Percentiles rank a stretch among this genome's conserved stretches.
Evolutionary conservation across 768 basidiomycete species (phyloP).

Genomic region (Russula lepida): DNA sequence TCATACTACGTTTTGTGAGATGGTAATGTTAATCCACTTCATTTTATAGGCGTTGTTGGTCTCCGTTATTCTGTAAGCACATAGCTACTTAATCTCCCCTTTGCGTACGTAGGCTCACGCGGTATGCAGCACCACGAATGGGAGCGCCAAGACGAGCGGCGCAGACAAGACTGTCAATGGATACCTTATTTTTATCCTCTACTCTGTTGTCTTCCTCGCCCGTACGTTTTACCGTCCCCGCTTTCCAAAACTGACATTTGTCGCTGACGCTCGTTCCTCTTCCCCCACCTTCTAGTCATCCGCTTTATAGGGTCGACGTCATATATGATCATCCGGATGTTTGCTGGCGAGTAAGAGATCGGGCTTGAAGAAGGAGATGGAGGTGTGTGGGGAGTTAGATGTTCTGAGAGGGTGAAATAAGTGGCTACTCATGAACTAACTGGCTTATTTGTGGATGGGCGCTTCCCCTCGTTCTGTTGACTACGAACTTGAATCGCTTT

Average conservation of each 20-base stretch:
- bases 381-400: neutral
- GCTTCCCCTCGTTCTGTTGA: neutral
- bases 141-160: conserved; percentile 39
- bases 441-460: neutral
- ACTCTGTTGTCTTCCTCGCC: conserved; percentile 81
- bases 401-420: neutral
- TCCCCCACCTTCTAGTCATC: conserved; percentile 43
- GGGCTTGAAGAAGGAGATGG: neutral
- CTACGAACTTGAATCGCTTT: neutral
- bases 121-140: conserved; percentile 36
- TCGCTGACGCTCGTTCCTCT: neutral
- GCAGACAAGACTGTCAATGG: conserved; percentile 58
- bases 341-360: conserved; percentile 68
- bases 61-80: conserved; percentile 60
- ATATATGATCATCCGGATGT: conserved; percentile 80
- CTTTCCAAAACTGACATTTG: neutral
- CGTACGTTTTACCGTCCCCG: conserved; percentile 44
- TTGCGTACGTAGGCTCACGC: neutral
- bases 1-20: conserved; percentile 8
- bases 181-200: conserved; percentile 85
- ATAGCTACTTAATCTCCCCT: neutral
- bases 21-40: neutral
- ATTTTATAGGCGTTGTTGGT: conserved; percentile 52
- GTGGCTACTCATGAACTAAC: neutral
- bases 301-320: conserved; percentile 75